A percentile compares a stretch with the other conserved stretches of the same genome.
These are phyloP conservation scores for Neoascochyta sp. DNA, from an alignment of 2,329 filamentous ascomycete species.

Conservation along the genomic window DNA sequence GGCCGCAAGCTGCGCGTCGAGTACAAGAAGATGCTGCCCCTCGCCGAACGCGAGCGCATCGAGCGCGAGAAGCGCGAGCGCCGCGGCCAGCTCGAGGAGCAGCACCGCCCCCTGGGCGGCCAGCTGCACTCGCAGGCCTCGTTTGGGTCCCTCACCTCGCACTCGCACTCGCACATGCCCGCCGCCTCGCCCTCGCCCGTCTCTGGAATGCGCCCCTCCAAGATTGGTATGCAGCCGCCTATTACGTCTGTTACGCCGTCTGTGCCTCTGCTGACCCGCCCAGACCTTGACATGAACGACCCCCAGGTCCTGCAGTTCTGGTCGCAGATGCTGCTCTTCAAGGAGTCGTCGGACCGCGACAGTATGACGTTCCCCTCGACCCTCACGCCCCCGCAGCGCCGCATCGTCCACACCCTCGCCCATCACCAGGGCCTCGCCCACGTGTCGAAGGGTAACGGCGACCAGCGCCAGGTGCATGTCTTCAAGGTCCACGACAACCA, in stretches of 20 bases:
- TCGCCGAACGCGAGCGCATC: conserved; percentile 90
- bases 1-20: conserved; percentile 92
- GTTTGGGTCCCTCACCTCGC: conserved; percentile 70
- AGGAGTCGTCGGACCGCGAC: conserved; percentile 72
- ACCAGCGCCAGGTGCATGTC: conserved; percentile 86
- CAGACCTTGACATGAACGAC: conserved; percentile 85
- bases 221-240: conserved; percentile 40
- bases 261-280: too few relatives aligned
- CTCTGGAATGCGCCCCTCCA: conserved; percentile 49
- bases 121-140: conserved; percentile 82
- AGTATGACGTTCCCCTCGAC: conserved; percentile 78
- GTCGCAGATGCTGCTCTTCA: conserved; percentile 84
- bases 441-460: conserved; percentile 80
- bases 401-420: conserved; percentile 87
- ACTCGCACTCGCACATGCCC: conserved; percentile 59
- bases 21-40: conserved; percentile 99
- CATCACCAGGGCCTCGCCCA: conserved; percentile 94
- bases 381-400: conserved; percentile 76
- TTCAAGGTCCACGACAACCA: conserved; percentile 63
- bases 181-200: conserved; percentile 66
- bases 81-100: conserved; percentile 92
- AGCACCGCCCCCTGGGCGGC: conserved; percentile 71
- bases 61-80: conserved; percentile 96
- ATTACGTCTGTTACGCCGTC: too few relatives aligned
- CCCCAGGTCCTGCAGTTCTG: conserved; percentile 83